These are phyloP conservation scores for Colletotrichum falcatum DNA, from an alignment of 2,329 filamentous ascomycete genomes.

Conservation along the genomic window DNA sequence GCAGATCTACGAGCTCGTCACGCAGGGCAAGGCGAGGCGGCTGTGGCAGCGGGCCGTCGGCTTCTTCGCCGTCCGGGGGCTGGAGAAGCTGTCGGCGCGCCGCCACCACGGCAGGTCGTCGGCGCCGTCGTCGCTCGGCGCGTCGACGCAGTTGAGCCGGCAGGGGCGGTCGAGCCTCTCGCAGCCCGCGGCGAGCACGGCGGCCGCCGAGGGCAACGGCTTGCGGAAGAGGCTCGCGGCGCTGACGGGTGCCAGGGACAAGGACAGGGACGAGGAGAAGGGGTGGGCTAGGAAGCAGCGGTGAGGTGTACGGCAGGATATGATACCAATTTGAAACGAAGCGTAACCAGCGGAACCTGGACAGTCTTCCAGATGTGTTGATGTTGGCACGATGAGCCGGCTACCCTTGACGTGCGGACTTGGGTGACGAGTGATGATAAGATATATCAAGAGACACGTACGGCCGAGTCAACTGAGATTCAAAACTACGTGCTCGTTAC, in stretches of 20 bases:
- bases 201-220: constrained; percentile 19
- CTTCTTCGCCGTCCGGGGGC: constrained; percentile 3
- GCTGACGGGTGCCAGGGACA: not conserved
- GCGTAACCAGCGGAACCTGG: too few species aligned
- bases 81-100: not conserved
- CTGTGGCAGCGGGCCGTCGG: not conserved
- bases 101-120: constrained; percentile 1
- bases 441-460: too few species aligned
- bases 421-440: too few species aligned
- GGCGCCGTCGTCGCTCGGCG: constrained; percentile 17
- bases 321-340: not conserved
- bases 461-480: too few species aligned
- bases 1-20: constrained; percentile 37
- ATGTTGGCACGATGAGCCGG: too few species aligned
- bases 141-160: constrained; percentile 30
- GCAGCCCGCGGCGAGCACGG: constrained; percentile 12
- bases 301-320: not conserved
- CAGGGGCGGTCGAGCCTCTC: constrained; percentile 27
- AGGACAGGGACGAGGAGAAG: constrained; percentile 25
- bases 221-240: constrained; percentile 24
- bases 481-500: too few species aligned
- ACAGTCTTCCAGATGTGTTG: too few species aligned
- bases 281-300: not conserved
- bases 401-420: too few species aligned
- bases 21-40: constrained; percentile 11